Evolutionary conservation across 352 stramenopile species (phyloP), one percentile per base, ranked within the genome.

Genomic region (Stephanocyclus meneghinianus): DNA sequence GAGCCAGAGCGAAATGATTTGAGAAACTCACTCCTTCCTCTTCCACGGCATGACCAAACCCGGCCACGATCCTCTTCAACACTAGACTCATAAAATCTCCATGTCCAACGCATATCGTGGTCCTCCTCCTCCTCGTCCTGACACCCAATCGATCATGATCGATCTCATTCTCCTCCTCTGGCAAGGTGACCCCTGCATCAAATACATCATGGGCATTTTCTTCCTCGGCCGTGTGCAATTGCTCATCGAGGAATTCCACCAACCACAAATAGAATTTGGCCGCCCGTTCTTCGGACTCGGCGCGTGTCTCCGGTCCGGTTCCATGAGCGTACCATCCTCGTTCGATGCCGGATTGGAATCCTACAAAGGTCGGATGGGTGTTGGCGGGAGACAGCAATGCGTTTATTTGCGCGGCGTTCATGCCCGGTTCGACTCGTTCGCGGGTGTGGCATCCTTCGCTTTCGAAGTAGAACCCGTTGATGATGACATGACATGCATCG

Each of bases 11-110:
- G 21, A 26, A 26, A 26, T 26, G 21, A 26, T 26, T 26, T 26
- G 21, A 26, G 21, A 26, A 53, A 53, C 45, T 53, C 50, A 59
- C 57, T 10, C 57, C 57, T 56, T 85, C 72, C 47, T 71, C 74
- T 51, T 91, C 87, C 5, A 89, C 71, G 30, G 65, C 42, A 75
- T 90, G 84, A 15, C 87, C 87, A 78, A 85, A 91, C 16, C 87
- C 84, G 32, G 81, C 68, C 8, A 91, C 73, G 32, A 91, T 87
- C 18, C 87, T 63, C 51, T 90, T 91, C 15, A 91, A 66, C 11
- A 91, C 71, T 1, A 90, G 62, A 48, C 51, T 78, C 87, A 91
- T 91, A 53, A 91, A 91, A 76, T 91, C 87, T 0, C 78, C 87
- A 78, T 91, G 87, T 44, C 87, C 87, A 30, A 90, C 71, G 30